These are phyloP conservation scores for Viridothelium virens DNA, from an alignment of 495 filamentous ascomycete species.

Conservation along the genomic window DNA sequence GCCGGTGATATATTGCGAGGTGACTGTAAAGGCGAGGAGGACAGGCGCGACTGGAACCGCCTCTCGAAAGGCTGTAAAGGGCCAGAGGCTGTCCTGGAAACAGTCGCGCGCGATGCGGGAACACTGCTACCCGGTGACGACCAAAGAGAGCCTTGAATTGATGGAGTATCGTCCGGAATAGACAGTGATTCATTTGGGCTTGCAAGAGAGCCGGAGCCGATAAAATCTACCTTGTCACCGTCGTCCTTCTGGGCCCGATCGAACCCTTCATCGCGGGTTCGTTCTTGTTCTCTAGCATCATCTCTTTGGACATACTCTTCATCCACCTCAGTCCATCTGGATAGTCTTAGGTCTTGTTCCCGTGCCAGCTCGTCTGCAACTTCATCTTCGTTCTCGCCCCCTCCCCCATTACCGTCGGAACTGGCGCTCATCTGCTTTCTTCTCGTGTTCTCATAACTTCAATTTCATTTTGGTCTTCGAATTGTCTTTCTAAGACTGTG, in stretches of 20 bases:
- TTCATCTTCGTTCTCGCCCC: conserved; percentile 25
- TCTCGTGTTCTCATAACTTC: conserved; percentile 22
- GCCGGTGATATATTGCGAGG: conserved; percentile 72
- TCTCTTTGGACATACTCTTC: not conserved
- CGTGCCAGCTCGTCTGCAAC: conserved; percentile 23
- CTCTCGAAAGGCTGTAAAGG: conserved; percentile 89
- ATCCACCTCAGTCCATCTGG: not conserved
- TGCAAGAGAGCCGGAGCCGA: conserved; percentile 17
- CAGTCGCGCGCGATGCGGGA: conserved; percentile 43
- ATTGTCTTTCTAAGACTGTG: not conserved
- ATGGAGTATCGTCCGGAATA: conserved; percentile 82
- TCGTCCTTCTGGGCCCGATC: conserved; percentile 12
- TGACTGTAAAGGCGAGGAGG: conserved; percentile 50
- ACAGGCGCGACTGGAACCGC: conserved; percentile 80
- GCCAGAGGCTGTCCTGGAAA: conserved; percentile 54
- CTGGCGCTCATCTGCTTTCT: conserved; percentile 37
- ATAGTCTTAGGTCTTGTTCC: conserved; percentile 20
- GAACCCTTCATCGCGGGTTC: not conserved
- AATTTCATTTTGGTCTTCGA: not conserved
- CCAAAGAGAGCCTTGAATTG: conserved; percentile 71
- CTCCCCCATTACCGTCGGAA: conserved; percentile 31
- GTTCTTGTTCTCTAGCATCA: conserved; percentile 7
- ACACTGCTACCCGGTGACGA: conserved; percentile 69
- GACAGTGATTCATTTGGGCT: conserved; percentile 48
- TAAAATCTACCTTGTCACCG: conserved; percentile 9